Evolutionary conservation across 2,329 filamentous ascomycete species (phyloP), one percentile per base, ranked within the genome.

Genomic region (Escovopsis sp.): DNA sequence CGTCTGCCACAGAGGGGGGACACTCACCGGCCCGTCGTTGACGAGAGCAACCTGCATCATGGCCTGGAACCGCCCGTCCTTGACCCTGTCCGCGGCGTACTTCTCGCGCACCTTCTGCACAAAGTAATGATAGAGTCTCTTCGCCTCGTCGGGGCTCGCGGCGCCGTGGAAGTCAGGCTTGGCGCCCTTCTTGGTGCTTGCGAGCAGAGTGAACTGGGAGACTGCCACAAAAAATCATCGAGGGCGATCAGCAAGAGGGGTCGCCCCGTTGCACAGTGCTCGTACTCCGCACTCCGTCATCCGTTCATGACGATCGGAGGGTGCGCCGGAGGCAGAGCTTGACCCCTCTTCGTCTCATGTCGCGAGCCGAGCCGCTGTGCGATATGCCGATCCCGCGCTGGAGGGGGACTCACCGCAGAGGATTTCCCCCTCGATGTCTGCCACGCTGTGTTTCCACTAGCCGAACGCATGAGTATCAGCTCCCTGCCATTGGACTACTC

Each of bases 11-110:
- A n/a, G n/a, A n/a, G n/a, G n/a, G n/a, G n/a, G n/a, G n/a, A 8
- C 30, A 53, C 58, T 45, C 53, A 79, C 76, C 36, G 76, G 76
- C 1, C 76, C 76, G 46, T 96, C 88, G 46, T 96, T 96, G 34
- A 94, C 76, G 21, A 94, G 60, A 33, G 82, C 80, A 39, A 98
- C 88, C 51, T 96, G 80, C 90, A 98, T 98, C 87, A 93, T 94
- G 34, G 90, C 90, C 52, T 94, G 88, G 56, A 98, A 98, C 21
- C 88, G 76, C n/a, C 92, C 90, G 53, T 98, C 79, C 54, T 94
- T 86, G 39, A 98, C 87, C 43, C 69, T 77, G 8, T 85, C 81
- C 6, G 70, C 57, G 5, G 63, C 56, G 54, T 96, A 93, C 3
- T 75, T 67, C 36, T 76, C 66, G 47, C 76, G 70, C 29, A 96